Base-by-base conservation (phyloP, 345 rosid genomes). In the Salix purpurea region DNA sequence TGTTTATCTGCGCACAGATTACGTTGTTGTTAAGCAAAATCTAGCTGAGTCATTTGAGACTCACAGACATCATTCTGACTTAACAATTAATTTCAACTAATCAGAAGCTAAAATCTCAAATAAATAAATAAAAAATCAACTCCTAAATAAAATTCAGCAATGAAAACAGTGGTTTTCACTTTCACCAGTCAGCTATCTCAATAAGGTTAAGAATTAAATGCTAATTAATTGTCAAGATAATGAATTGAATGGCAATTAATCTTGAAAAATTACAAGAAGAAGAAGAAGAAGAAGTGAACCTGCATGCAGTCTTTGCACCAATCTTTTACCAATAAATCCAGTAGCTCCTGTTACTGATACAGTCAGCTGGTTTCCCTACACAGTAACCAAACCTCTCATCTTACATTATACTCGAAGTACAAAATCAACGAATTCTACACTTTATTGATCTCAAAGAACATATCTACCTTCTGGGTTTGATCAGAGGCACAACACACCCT, bases 311-410 rank as follows among this genome's bases (percentile, higher is more conserved):
- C 92, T 87, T 80, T 88, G 92, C 77, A 95, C 97, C 90, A 92
- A 83, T 88, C 91, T 83, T 86, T 79, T 87, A 40, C 97, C 99
- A 24, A 93, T 85, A 82, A 95, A 95, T 8, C 99, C 99, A 23
- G 97, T 93, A 69, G 99, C 97, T 84, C 97, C 97, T 12, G 97
- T 95, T 74, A 92, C 80, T 30, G 99, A 87, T 48, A 95, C 97
- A 48, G 89, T 93, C 95, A 91, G 89, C 84, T 80, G 86, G 79
- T 78, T 85, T 44, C 54, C 94, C 92, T 84, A 70, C 58, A 81
- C 69, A 71, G 67, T 37, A 39, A 44, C 36, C 42, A 48, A 69
- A 58, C 8, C n/a, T 6, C 19, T 7, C 58, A 52, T 52, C 58
- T 19, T 52, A 6, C 58, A 52, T 52, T 6, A 52, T 52, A 52